These are phyloP conservation scores for Nannochloropsis salina DNA, from an alignment of 108 stramenopile species.

Conservation along the genomic window DNA sequence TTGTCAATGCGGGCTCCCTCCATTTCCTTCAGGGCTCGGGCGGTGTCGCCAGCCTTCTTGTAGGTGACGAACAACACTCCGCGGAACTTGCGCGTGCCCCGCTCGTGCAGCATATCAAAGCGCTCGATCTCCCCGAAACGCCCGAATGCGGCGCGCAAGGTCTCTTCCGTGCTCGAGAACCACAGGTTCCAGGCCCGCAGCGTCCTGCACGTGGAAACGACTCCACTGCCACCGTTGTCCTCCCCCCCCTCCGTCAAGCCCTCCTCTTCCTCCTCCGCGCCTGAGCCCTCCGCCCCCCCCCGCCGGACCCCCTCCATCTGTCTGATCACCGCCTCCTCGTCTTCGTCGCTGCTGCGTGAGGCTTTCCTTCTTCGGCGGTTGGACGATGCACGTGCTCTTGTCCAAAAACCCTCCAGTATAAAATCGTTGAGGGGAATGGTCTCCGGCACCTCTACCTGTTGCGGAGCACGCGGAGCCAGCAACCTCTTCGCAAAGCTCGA, in stretches of 20 bases:
- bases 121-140: not conserved
- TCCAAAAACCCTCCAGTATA: constrained; percentile 1
- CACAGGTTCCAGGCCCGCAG: not conserved
- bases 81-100: not conserved
- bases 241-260: not conserved
- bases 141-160: not conserved
- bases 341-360: not conserved
- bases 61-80: constrained; percentile 10
- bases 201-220: not conserved
- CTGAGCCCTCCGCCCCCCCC: not conserved
- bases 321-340: not conserved
- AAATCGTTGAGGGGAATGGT: not conserved
- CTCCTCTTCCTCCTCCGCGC: not conserved
- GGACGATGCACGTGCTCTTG: constrained; percentile 11
- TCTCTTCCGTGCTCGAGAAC: constrained; percentile 6
- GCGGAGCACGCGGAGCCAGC: not conserved
- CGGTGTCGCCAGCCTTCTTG: not conserved
- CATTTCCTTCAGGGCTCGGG: not conserved
- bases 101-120: not conserved
- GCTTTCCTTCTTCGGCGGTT: not conserved
- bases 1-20: not conserved
- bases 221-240: not conserved
- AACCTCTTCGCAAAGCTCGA: not conserved
- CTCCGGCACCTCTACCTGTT: not conserved
- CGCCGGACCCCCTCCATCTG: not conserved